Evolutionary conservation across 495 filamentous ascomycete species (phyloP), one percentile per base, ranked within the genome.

Genomic region (Trichoderma gamsii): DNA sequence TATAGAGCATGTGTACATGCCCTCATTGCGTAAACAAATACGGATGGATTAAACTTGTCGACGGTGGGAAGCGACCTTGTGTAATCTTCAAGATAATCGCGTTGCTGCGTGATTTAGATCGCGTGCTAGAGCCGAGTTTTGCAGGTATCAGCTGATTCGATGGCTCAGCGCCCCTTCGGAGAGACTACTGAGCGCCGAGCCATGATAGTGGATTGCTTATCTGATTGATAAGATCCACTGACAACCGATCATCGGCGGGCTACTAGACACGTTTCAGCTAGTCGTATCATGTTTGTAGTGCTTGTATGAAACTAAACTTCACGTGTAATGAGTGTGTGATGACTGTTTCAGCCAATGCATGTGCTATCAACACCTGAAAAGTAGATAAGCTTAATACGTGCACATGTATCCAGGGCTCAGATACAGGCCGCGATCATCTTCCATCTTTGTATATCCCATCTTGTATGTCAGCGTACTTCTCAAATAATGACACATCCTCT

Each of bases 201-300:
- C 56, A 61, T 61, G 56, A 61, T 61, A 61, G 29, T 21, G 27
- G 27, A 61, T 18, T 29, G 23, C 56, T 61, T 61, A 61, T 61
- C 56, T 61, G 56, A 61, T 61, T 61, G 56, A 61, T 61, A 61
- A 61, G 56, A 61, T 61, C 56, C 56, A 61, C 56, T 25, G 56
- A 61, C 56, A 29, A 18, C 56, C 13, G 49, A 21, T 5, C 16
- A 21, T 21, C n/a, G 49, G 35, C 44, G n/a, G 13, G n/a, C n/a
- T 15, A 15, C 6, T 15, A 29, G 1, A 29, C 4, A n/a, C 44
- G 44, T 15, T 13, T 61, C 25, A 25, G 29, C 56, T 9, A 29
- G 27, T 61, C 56, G 29, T 18, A 61, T 25, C 7, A 38, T 38
- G 35, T 7, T 38, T 38, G 5, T 38, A 29, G 29, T 29, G 29